Percentiles rank a stretch among this genome's conserved stretches.
These are phyloP conservation scores for Cochlearia excelsa DNA, from an alignment of 345 rosid genomes.

Conservation along the genomic window DNA sequence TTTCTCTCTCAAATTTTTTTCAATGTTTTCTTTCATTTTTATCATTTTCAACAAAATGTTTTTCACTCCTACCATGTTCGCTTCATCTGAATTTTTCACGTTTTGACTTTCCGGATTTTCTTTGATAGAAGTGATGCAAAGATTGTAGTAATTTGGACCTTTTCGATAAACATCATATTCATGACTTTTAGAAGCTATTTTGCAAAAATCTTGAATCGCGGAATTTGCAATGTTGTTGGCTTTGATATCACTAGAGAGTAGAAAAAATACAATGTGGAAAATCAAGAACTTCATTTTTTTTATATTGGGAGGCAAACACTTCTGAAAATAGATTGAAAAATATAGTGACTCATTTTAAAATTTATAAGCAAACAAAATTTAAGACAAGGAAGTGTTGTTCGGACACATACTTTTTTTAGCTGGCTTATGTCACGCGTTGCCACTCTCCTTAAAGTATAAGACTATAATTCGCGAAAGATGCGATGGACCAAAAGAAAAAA, in stretches of 20 bases:
- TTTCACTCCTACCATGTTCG: slow-evolving; percentile 19
- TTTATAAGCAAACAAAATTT: no score
- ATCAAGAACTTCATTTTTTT: background rate
- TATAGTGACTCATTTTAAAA: no score
- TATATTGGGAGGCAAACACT: no score
- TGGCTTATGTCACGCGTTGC: no score
- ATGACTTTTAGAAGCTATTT: slow-evolving; percentile 25
- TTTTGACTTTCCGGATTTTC: slow-evolving; percentile 33
- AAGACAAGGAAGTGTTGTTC: no score
- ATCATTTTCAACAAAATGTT: slow-evolving; percentile 31
- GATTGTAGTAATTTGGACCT: background rate
- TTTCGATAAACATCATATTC: background rate
- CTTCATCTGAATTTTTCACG: slow-evolving; percentile 21
- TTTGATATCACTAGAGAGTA: background rate
- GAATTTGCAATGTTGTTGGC: slow-evolving; percentile 15
- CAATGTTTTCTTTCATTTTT: slow-evolving; percentile 17
- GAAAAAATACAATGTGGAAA: slow-evolving; percentile 5
- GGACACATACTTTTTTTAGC: no score
- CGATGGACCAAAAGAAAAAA: no score
- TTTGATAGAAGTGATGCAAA: slow-evolving; percentile 36
- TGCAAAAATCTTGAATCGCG: slow-evolving; percentile 28
- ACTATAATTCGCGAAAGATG: no score
- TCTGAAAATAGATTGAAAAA: no score
- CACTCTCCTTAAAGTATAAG: no score
- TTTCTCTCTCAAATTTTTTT: slow-evolving; percentile 14